A percentile compares a stretch with the other conserved stretches of the same genome.
Conservation (phyloP, 805 yeast genomes). For the Myxozyma sirexii region DNA sequence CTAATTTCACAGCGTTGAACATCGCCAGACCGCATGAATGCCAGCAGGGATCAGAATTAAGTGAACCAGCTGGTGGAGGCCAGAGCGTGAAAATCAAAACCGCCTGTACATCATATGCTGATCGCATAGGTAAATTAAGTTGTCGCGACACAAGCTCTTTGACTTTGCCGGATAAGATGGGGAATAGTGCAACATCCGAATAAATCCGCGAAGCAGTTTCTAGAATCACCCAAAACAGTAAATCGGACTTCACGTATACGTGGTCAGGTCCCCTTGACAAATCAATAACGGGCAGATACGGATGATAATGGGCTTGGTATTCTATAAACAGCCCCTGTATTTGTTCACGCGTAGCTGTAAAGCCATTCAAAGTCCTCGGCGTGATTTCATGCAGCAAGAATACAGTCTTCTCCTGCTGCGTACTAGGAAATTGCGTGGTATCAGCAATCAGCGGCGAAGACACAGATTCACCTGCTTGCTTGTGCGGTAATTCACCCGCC, state of each 20-base stretch:
- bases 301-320: conserved; percentile 77
- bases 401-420: neutral
- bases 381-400: conserved; percentile 35
- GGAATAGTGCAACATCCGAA: conserved; percentile 40
- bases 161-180: conserved; percentile 18
- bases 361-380: conserved; percentile 72
- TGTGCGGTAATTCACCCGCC: neutral
- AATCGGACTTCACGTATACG: conserved; percentile 77
- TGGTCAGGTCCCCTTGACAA: conserved; percentile 78
- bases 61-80: conserved; percentile 95
- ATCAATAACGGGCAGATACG: conserved; percentile 85
- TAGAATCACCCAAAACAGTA: conserved; percentile 91
- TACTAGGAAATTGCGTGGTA: neutral
- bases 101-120: conserved; percentile 94
- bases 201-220: conserved; percentile 77
- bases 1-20: conserved; percentile 89
- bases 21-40: conserved; percentile 91
- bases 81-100: conserved; percentile 83
- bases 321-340: conserved; percentile 68
- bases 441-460: neutral
- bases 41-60: conserved; percentile 96
- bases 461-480: neutral
- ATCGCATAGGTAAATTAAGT: conserved; percentile 52
- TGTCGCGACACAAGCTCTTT: conserved; percentile 32
- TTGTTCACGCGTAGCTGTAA: conserved; percentile 60